A percentile compares a stretch with the other conserved stretches of the same genome.
These are phyloP conservation scores for Hygrophorus russula DNA, from an alignment of 768 basidiomycete genomes.

Conservation along the genomic window DNA sequence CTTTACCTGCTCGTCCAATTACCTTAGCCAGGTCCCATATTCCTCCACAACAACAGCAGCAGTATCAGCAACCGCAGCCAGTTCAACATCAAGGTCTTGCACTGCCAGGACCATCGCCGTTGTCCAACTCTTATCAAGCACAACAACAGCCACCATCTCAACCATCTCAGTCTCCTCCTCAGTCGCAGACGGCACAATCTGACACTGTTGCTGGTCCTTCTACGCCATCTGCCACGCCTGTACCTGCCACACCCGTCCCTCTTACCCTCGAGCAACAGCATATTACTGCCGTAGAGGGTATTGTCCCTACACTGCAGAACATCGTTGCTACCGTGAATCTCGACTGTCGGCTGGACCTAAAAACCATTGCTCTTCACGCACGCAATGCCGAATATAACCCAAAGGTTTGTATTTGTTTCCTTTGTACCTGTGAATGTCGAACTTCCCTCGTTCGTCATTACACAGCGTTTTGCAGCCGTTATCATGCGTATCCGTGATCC, in stretches of 20 bases:
- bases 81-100: conserved; percentile 27
- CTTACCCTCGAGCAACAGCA: conserved; percentile 86
- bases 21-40: conserved; percentile 61
- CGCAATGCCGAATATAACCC: conserved; percentile 99
- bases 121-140: conserved; percentile 44
- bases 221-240: conserved; percentile 49
- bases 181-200: conserved; percentile 16
- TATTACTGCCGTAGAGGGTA: conserved; percentile 94
- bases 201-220: conserved; percentile 26
- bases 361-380: conserved; percentile 97
- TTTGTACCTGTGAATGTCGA: conserved; percentile 42
- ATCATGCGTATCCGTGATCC: conserved; percentile 99
- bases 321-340: conserved; percentile 99
- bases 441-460: conserved; percentile 31
- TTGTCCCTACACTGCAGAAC: conserved; percentile 98
- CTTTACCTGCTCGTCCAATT: conserved; percentile 68
- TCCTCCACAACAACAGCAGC: conserved; percentile 26
- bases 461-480: conserved; percentile 98
- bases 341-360: conserved; percentile 91
- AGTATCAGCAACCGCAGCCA: conserved; percentile 34
- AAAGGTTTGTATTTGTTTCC: conserved; percentile 73
- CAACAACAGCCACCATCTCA: conserved; percentile 14
- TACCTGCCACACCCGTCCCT: conserved; percentile 53
- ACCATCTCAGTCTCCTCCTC: conserved; percentile 16
- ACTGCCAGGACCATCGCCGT: conserved; percentile 43